Conservation (phyloP, 2,329 filamentous ascomycete genomes). For the Ceratocystis eucalypticola region DNA sequence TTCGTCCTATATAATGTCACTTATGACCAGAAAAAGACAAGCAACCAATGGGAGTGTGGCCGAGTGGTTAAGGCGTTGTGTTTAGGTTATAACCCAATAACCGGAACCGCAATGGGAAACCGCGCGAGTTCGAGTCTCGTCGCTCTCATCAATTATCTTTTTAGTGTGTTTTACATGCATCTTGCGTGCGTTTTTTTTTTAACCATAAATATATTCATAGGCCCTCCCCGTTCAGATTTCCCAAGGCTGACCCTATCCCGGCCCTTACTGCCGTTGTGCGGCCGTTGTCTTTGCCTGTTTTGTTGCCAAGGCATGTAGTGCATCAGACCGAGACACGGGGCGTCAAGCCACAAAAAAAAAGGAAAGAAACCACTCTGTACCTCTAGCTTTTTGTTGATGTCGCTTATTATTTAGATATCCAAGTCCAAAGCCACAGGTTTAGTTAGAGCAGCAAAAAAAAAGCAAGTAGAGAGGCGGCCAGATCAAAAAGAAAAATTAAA, state of each 20-base stretch:
- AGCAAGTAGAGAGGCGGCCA: neutral
- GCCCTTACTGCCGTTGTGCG: neutral
- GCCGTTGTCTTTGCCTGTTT: neutral
- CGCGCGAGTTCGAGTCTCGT: slow-evolving; percentile 37
- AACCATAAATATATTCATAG: no score
- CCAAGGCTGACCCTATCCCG: no score
- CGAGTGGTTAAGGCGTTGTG: slow-evolving; percentile 45
- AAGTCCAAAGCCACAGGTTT: neutral
- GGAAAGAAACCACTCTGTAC: no score
- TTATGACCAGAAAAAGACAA: neutral
- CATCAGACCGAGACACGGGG: neutral
- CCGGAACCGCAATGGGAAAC: slow-evolving; percentile 30
- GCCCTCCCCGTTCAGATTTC: no score
- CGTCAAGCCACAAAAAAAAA: neutral
- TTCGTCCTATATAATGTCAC: no score
- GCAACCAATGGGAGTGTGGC: slow-evolving; percentile 30
- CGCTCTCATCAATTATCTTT: neutral
- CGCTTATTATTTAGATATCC: neutral
- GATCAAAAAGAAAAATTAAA: neutral
- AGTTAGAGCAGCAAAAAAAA: neutral
- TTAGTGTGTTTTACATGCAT: neutral
- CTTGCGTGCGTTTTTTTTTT: neutral
- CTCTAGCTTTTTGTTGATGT: neutral
- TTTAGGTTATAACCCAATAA: slow-evolving; percentile 31
- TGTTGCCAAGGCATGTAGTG: neutral